A percentile compares a stretch with the other conserved stretches of the same genome.
phyloP scores from a whole-genome alignment of 2,329 filamentous ascomycete genomes.

The Leptographium lundbergii region DNA sequence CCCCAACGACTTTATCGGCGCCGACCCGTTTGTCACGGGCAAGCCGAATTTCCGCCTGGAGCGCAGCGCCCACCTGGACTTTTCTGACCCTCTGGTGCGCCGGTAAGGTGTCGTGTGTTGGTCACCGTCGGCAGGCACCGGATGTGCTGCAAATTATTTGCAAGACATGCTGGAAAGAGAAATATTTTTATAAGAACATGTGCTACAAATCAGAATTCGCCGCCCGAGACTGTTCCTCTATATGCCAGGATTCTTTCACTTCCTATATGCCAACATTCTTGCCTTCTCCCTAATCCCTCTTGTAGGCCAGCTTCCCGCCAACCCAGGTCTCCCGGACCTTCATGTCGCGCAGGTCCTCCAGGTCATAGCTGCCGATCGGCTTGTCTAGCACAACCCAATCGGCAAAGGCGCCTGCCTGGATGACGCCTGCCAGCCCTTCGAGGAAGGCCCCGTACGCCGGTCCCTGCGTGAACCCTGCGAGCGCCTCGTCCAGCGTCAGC shows the following conservation, averaged over 20 bases:
- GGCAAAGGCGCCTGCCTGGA: constrained; percentile 47
- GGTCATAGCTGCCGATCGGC: constrained; percentile 32
- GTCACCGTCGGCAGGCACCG: too few species aligned
- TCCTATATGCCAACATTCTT: too few species aligned
- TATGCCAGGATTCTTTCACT: not conserved
- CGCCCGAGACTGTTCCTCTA: not conserved
- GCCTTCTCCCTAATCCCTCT: constrained; percentile 11
- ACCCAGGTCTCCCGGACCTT: constrained; percentile 58
- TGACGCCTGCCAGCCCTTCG: constrained; percentile 45
- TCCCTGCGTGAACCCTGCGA: constrained; percentile 48
- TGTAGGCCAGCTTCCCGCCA: constrained; percentile 39
- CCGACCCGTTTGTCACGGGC: constrained; percentile 13
- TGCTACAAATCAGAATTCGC: too few species aligned
- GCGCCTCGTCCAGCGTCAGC: constrained; percentile 43
- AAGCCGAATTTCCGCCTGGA: not conserved
- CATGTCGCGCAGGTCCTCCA: constrained; percentile 40
- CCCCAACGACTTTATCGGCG: constrained; percentile 30
- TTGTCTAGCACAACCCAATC: constrained; percentile 60
- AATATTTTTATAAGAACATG: too few species aligned
- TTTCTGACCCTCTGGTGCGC: constrained; percentile 5
- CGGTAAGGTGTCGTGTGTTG: not conserved
- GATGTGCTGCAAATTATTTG: too few species aligned
- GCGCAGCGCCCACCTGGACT: constrained; percentile 1
- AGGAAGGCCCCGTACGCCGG: constrained; percentile 47
- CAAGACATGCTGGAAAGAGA: too few species aligned